These are phyloP conservation scores for Vickermania spadyakhi DNA, from an alignment of 208 protist genomes.

Conservation along the genomic window DNA sequence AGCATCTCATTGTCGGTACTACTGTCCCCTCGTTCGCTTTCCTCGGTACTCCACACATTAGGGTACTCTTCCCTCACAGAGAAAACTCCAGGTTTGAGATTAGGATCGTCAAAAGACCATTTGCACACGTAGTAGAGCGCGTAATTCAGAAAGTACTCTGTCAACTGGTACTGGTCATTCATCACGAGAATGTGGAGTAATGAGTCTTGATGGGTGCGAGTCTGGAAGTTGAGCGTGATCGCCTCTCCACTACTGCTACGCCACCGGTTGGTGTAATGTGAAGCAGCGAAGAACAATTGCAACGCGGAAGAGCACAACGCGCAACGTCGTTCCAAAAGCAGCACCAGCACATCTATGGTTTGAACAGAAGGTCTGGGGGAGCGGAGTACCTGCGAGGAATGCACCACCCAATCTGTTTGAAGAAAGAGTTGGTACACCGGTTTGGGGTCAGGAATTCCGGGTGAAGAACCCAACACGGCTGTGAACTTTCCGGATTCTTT, in stretches of 20 bases:
- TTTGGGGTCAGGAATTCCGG: not conserved
- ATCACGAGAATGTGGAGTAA: slow-evolving; percentile 73
- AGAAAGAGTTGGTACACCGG: slow-evolving; percentile 47
- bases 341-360: slow-evolving; percentile 50
- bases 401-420: slow-evolving; percentile 68
- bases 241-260: slow-evolving; percentile 10
- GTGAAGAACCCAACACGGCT: not conserved
- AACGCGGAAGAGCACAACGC: slow-evolving; percentile 54
- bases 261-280: slow-evolving; percentile 17
- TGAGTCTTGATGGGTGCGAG: slow-evolving; percentile 37
- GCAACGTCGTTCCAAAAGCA: slow-evolving; percentile 48
- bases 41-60: not conserved
- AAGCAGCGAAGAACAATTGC: slow-evolving; percentile 57
- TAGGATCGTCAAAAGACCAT: slow-evolving; percentile 28
- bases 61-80: slow-evolving; percentile 11
- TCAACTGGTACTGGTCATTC: slow-evolving; percentile 63
- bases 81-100: slow-evolving; percentile 28
- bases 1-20: not conserved
- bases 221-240: slow-evolving; percentile 28
- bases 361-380: slow-evolving; percentile 48
- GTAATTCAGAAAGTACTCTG: slow-evolving; percentile 66
- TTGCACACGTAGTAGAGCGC: slow-evolving; percentile 48
- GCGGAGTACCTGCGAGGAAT: slow-evolving; percentile 45
- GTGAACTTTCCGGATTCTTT: not conserved
- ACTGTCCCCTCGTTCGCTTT: not conserved